Evolutionary conservation across 805 yeast species (phyloP).

Genomic region (Kuraishia borneana): DNA sequence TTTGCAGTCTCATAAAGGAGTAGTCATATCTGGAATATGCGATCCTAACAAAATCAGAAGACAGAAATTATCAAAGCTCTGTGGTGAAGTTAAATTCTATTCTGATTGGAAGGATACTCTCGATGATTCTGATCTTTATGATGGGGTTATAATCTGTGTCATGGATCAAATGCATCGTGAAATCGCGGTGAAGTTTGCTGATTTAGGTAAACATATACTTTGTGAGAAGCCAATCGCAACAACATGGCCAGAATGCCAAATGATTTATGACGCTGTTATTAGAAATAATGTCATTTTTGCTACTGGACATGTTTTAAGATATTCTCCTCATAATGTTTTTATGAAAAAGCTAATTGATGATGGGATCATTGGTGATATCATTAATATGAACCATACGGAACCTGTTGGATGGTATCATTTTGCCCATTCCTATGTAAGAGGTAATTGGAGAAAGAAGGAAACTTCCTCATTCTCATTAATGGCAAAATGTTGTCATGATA

Average conservation of each 20-base stretch:
- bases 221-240: conserved; percentile 15
- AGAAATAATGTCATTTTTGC: conserved; percentile 11
- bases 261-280: conserved; percentile 9
- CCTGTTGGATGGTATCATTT: conserved; percentile 15
- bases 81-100: too few relatives aligned
- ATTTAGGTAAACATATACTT: conserved; percentile 10
- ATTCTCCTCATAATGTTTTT: conserved; percentile 12
- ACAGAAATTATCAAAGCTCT: not conserved
- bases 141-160: conserved; percentile 11
- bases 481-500: conserved; percentile 16
- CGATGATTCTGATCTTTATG: conserved; percentile 7
- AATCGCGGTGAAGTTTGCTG: conserved; percentile 13
- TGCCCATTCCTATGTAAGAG: conserved; percentile 16
- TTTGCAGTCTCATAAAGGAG: not conserved
- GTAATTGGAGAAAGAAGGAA: conserved; percentile 11
- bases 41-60: conserved; percentile 1
- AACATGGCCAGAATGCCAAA: conserved; percentile 10
- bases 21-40: not conserved
- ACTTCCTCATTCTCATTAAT: conserved; percentile 11
- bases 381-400: conserved; percentile 14
- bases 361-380: conserved; percentile 11
- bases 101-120: conserved; percentile 9
- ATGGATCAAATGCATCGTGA: conserved; percentile 13
- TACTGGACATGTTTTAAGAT: conserved; percentile 13
- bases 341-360: conserved; percentile 10